Evolutionary conservation across 345 rosid genomes (phyloP).

Genomic region (Garcia nutans): DNA sequence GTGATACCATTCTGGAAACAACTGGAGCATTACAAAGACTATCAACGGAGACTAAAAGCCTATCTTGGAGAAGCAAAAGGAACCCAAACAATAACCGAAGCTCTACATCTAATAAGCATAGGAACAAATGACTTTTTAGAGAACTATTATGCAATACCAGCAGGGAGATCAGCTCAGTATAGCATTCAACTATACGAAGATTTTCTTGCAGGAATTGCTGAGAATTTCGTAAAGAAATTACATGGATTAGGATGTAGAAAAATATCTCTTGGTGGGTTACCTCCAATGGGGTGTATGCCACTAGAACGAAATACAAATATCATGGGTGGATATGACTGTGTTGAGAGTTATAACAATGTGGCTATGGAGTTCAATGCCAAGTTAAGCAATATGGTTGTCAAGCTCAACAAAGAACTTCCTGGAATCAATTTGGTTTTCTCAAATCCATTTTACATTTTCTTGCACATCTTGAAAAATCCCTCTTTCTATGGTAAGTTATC

Average conservation of each 20-base stretch:
- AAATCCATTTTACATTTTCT: constrained; percentile 34
- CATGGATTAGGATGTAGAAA: constrained; percentile 52
- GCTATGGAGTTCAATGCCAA: constrained; percentile 52
- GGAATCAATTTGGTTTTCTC: constrained; percentile 40
- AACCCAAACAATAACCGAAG: constrained; percentile 26
- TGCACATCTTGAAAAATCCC: constrained; percentile 41
- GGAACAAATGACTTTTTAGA: constrained; percentile 73
- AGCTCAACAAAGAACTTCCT: constrained; percentile 49
- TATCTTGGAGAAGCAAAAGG: constrained; percentile 45
- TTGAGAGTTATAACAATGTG: constrained; percentile 41
- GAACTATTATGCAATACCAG: constrained; percentile 45
- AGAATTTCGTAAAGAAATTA: constrained; percentile 33
- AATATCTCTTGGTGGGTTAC: constrained; percentile 50
- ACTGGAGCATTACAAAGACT: constrained; percentile 49
- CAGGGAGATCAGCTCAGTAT: constrained; percentile 32
- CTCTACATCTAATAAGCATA: constrained; percentile 51
- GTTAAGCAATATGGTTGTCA: constrained; percentile 27
- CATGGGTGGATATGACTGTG: constrained; percentile 30
- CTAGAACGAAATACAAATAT: constrained; percentile 55
- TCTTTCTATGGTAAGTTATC: constrained; percentile 36
- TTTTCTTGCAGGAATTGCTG: constrained; percentile 45
- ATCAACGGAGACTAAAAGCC: constrained; percentile 42
- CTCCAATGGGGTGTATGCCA: constrained; percentile 81
- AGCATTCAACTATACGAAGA: constrained; percentile 38
- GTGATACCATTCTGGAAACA: constrained; percentile 67